phyloP scores from a whole-genome alignment of 2,329 filamentous ascomycete species.

The Ophiostoma australiae region DNA sequence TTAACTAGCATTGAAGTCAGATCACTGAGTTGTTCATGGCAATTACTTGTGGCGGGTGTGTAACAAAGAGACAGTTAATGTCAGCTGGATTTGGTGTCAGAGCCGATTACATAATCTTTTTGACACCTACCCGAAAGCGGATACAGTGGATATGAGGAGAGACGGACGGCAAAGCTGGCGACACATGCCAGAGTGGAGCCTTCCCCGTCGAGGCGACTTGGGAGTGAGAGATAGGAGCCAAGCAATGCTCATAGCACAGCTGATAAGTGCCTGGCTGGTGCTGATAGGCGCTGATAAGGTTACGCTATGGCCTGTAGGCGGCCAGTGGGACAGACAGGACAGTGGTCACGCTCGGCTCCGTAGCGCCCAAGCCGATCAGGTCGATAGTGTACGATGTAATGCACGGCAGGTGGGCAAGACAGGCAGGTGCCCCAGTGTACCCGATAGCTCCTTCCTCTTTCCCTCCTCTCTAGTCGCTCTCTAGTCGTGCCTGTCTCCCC shows the following conservation, averaged over 20 bases:
- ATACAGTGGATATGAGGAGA: neutral
- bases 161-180: neutral
- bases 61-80: neutral
- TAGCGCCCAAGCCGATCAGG: slow-evolving; percentile 3
- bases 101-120: neutral
- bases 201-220: neutral
- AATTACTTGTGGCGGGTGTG: neutral
- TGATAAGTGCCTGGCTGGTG: neutral
- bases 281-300: neutral
- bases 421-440: slow-evolving; percentile 6
- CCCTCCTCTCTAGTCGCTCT: neutral
- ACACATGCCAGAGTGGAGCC: neutral
- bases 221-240: neutral
- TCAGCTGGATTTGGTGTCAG: neutral
- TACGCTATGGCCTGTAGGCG: neutral
- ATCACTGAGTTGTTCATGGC: neutral
- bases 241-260: neutral
- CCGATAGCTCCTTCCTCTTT: slow-evolving; percentile 10
- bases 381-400: neutral
- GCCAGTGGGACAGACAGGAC: neutral
- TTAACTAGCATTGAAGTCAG: neutral
- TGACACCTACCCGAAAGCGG: neutral
- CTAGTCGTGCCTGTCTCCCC: neutral
- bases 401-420: slow-evolving; percentile 2
- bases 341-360: neutral